Evolutionary conservation across 2,329 filamentous ascomycete genomes (phyloP).

Genomic region (Cladophialophora psammophila): DNA sequence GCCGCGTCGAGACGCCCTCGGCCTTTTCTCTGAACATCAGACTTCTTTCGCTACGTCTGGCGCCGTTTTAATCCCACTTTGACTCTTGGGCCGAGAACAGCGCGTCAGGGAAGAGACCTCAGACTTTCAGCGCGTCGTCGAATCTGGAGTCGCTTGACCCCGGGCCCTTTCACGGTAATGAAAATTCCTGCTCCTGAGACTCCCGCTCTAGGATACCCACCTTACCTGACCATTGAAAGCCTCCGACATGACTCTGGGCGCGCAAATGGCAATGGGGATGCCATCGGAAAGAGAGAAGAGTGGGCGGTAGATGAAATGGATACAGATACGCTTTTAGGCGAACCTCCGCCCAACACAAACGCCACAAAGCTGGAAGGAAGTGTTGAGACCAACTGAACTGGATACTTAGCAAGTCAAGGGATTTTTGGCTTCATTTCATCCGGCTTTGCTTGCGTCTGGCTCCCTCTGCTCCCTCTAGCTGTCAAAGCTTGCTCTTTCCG

Average conservation of each 20-base stretch:
- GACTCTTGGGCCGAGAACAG: neutral
- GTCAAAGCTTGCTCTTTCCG: slow-evolving; percentile 65
- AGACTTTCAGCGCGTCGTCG: neutral
- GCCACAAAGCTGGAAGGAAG: neutral
- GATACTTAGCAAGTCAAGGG: neutral
- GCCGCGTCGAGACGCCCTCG: neutral
- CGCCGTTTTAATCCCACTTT: slow-evolving; percentile 7
- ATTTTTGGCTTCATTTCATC: neutral
- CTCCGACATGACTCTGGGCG: neutral
- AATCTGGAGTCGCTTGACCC: neutral
- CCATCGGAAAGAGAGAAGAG: neutral
- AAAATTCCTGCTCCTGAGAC: neutral
- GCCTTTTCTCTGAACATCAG: neutral
- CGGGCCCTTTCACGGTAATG: neutral
- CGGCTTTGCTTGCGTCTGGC: neutral
- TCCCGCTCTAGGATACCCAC: neutral
- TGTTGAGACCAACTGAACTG: neutral
- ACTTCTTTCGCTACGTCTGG: neutral
- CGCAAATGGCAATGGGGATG: neutral
- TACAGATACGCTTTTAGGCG: neutral
- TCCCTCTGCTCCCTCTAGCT: neutral
- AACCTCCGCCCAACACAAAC: neutral
- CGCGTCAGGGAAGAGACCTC: neutral
- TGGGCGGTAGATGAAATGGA: neutral
- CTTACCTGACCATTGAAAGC: neutral